Conservation (phyloP, 208 protist genomes). For the Trypanosoma conorhini region DNA sequence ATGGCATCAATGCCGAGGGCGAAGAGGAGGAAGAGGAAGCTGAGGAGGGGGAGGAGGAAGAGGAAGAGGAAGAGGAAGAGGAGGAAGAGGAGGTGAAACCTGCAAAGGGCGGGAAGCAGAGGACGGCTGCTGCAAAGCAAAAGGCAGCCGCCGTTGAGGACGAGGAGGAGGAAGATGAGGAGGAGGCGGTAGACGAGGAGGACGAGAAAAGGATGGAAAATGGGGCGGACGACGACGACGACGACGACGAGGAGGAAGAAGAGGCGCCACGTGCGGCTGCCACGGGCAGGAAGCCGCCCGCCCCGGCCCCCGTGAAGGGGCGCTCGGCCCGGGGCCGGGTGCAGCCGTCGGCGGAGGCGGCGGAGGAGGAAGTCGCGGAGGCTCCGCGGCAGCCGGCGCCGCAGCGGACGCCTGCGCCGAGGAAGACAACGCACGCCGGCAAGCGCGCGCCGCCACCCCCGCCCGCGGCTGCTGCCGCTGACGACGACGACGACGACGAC, state of each 20-base stretch:
- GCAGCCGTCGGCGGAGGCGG: not conserved
- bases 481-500: slow-evolving; percentile 25
- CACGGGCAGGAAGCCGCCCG: not conserved
- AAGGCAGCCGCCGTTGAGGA: slow-evolving; percentile 19
- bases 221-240: slow-evolving; percentile 16
- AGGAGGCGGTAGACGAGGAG: slow-evolving; percentile 22
- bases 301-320: slow-evolving; percentile 1
- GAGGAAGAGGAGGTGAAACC: slow-evolving; percentile 9
- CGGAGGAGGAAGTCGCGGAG: slow-evolving; percentile 3
- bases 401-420: not conserved
- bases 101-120: slow-evolving; percentile 2
- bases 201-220: slow-evolving; percentile 34
- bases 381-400: not conserved
- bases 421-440: not conserved
- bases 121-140: slow-evolving; percentile 7
- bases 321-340: slow-evolving; percentile 3
- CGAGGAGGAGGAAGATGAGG: not conserved
- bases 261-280: slow-evolving; percentile 3
- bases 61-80: slow-evolving; percentile 22
- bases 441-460: slow-evolving; percentile 12
- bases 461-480: not conserved
- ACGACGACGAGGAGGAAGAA: slow-evolving; percentile 35
- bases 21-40: slow-evolving; percentile 25
- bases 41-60: slow-evolving; percentile 23
- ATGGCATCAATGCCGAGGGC: slow-evolving; percentile 10